A percentile compares a stretch with the other conserved stretches of the same genome.
Conservation (phyloP, 1,284 basidiomycete genomes). For the Malassezia sp. region DNA sequence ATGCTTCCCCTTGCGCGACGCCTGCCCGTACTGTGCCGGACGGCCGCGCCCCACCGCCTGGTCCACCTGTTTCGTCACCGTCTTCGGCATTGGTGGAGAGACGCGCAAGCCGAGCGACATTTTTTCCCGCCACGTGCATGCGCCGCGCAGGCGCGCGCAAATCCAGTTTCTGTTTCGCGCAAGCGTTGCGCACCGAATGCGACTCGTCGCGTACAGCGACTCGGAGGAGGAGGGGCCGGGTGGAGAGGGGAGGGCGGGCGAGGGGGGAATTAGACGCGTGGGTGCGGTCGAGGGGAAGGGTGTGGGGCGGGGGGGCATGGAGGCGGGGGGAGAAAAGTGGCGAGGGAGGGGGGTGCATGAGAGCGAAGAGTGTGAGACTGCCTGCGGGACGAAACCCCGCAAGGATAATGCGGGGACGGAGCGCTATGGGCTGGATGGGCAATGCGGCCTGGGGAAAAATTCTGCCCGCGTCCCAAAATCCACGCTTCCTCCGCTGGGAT, state of each 20-base stretch:
- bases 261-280: neutral
- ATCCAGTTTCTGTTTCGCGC: neutral
- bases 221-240: slow-evolving; percentile 10
- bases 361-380: no score
- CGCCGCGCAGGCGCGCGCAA: slow-evolving; percentile 14
- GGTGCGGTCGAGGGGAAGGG: neutral
- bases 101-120: no score
- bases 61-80: neutral
- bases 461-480: no score
- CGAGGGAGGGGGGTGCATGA: no score
- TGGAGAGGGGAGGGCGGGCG: neutral
- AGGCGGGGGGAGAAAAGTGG: no score
- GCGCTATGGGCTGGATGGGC: no score
- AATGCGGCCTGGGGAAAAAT: no score
- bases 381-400: no score
- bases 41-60: slow-evolving; percentile 8
- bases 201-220: slow-evolving; percentile 12
- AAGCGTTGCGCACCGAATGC: no score
- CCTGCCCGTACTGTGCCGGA: slow-evolving; percentile 52
- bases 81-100: slow-evolving; percentile 4
- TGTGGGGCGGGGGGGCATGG: no score
- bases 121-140: slow-evolving; percentile 1
- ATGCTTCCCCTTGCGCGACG: slow-evolving; percentile 74
- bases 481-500: slow-evolving; percentile 2
- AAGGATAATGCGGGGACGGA: no score